Percentiles rank a stretch among this genome's conserved stretches.
Evolutionary conservation across 805 yeast species (phyloP).

Genomic region (Kodamaea jinghongensis): DNA sequence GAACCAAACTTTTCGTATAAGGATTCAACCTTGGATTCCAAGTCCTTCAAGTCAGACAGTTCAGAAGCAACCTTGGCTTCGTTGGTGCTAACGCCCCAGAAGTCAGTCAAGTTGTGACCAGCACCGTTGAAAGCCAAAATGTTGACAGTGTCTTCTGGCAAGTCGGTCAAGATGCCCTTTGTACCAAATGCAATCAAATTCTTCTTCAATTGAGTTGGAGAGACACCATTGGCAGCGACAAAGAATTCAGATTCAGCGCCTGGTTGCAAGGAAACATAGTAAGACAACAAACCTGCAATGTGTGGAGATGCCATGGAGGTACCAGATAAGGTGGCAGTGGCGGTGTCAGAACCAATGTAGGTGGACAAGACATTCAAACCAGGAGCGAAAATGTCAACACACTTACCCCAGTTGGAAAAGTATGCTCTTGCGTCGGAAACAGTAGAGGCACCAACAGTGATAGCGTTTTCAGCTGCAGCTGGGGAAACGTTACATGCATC

Average conservation of each 20-base stretch:
- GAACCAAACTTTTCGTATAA: constrained; percentile 20
- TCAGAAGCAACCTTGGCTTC: constrained; percentile 5
- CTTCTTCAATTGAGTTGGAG: constrained; percentile 55
- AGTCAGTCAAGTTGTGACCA: constrained; percentile 49
- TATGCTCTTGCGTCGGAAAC: constrained; percentile 45
- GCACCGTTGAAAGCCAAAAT: constrained; percentile 61
- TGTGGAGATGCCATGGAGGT: constrained; percentile 68
- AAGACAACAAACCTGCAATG: constrained; percentile 53
- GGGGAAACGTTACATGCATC: constrained; percentile 63
- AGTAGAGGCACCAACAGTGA: constrained; percentile 52
- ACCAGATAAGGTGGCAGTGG: constrained; percentile 55
- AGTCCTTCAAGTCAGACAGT: constrained; percentile 4
- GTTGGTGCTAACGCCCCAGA: constrained; percentile 38
- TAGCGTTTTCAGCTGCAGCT: constrained; percentile 54
- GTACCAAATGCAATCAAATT: constrained; percentile 53
- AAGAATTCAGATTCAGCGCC: constrained; percentile 48
- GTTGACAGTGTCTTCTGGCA: constrained; percentile 52
- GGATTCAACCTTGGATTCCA: constrained; percentile 20
- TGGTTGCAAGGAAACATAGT: constrained; percentile 56
- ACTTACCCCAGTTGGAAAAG: constrained; percentile 53
- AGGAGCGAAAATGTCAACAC: constrained; percentile 55
- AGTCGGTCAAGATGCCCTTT: constrained; percentile 42
- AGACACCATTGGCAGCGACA: constrained; percentile 38
- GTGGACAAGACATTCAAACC: constrained; percentile 56
- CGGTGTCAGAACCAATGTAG: constrained; percentile 50